Percentiles rank a stretch among this genome's conserved stretches.
phyloP scores from a whole-genome alignment of 2,329 filamentous ascomycete genomes.

The Catunica adiposa region DNA sequence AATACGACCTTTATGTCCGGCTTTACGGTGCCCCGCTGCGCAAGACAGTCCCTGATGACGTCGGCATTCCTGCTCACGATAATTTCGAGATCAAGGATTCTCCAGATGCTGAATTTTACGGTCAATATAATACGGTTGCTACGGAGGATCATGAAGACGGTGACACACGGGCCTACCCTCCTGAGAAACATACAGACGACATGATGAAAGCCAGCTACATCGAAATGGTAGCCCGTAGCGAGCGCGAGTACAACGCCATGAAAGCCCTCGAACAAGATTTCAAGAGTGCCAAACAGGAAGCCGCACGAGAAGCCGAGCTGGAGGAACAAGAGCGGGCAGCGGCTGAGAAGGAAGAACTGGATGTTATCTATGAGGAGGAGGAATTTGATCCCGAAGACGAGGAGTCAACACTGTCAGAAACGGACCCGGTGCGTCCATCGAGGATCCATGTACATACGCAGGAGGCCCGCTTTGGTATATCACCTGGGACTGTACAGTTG shows the following conservation, averaged over 20 bases:
- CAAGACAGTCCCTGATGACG: constrained; percentile 42
- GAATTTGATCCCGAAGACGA: constrained; percentile 19
- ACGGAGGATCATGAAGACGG: constrained; percentile 9
- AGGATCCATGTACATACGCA: constrained; percentile 60
- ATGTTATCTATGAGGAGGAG: constrained; percentile 21
- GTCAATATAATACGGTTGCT: constrained; percentile 1
- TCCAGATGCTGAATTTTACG: constrained; percentile 6
- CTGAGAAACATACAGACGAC: constrained; percentile 3
- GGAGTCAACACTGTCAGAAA: constrained; percentile 16
- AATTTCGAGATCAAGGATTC: constrained; percentile 14
- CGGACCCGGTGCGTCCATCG: constrained; percentile 18
- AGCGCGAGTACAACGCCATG: constrained; percentile 38
- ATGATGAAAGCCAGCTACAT: constrained; percentile 22
- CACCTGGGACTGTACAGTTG: constrained; percentile 57
- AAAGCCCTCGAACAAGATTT: constrained; percentile 42
- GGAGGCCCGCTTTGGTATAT: constrained; percentile 57
- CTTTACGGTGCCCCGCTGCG: constrained; percentile 63
- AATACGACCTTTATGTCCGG: constrained; percentile 60
- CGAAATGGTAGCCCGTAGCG: constrained; percentile 33
- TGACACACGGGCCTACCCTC: constrained; percentile 7
- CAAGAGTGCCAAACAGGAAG: constrained; percentile 25
- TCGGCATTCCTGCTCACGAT: constrained; percentile 29
- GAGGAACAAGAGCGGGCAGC: constrained; percentile 21
- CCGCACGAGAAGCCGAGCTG: constrained; percentile 21
- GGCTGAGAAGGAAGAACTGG: constrained; percentile 21